phyloP scores from a whole-genome alignment of 306 rosid species.

The Crataegus laevigata region DNA sequence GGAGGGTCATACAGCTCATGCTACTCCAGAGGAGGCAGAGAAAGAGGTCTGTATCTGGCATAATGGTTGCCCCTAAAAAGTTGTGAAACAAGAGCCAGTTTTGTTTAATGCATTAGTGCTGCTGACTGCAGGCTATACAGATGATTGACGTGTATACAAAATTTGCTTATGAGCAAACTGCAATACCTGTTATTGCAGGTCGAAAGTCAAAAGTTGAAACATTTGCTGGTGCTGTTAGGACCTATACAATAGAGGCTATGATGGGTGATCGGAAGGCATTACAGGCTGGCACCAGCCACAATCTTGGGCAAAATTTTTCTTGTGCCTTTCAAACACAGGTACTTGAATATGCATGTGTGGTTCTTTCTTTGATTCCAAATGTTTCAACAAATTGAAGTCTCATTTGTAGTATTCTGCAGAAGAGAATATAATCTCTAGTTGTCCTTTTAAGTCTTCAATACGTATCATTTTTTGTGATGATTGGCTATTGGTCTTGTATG shows the following conservation, averaged over 20 bases:
- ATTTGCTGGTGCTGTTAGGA: conserved; percentile 89
- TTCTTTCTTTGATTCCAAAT: background rate
- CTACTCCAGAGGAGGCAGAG: conserved; percentile 86
- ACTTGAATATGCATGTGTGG: background rate
- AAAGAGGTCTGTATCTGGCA: conserved; percentile 55
- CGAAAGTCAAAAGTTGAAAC: conserved; percentile 95
- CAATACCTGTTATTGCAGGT: conserved; percentile 90
- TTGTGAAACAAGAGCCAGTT: background rate
- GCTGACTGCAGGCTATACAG: conserved; percentile 77
- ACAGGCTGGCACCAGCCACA: conserved; percentile 98
- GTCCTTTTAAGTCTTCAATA: background rate
- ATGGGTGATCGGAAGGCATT: conserved; percentile 96
- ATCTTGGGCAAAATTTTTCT: conserved; percentile 95
- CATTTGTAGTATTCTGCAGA: too few relatives aligned
- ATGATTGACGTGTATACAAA: conserved; percentile 89
- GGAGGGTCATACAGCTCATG: conserved; percentile 98
- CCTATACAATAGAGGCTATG: conserved; percentile 97
- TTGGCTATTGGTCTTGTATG: background rate
- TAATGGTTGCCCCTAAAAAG: background rate
- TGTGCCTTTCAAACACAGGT: conserved; percentile 95
- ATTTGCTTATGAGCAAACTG: conserved; percentile 89
- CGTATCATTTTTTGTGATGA: background rate
- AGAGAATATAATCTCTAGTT: background rate
- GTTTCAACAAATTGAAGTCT: background rate
- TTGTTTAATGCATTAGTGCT: conserved; percentile 19